phyloP scores from a whole-genome alignment of 2,329 filamentous ascomycete species.

The Stromatinia cepivora region DNA sequence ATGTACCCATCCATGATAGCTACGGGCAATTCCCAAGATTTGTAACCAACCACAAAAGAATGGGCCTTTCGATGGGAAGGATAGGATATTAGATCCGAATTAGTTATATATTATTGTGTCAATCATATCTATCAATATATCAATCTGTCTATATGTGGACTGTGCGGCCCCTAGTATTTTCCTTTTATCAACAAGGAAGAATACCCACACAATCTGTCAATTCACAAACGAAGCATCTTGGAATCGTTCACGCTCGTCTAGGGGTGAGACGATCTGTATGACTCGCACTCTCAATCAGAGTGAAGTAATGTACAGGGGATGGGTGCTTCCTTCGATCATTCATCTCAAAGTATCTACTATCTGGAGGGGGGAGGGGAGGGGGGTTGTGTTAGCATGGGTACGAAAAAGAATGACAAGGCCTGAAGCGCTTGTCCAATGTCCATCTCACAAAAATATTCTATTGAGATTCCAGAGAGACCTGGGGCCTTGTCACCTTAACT shows the following conservation, averaged over 20 bases:
- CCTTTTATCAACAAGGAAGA: conserved; percentile 7
- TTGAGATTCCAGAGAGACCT: conserved; percentile 16
- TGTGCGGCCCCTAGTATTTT: conserved; percentile 3
- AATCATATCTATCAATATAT: conserved; percentile 13
- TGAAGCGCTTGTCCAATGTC: conserved; percentile 17
- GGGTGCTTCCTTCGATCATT: conserved; percentile 14
- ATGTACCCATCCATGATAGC: neutral
- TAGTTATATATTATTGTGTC: neutral
- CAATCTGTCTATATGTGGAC: conserved; percentile 11
- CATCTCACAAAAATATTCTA: conserved; percentile 14
- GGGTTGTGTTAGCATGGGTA: conserved; percentile 14
- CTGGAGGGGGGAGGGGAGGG: neutral
- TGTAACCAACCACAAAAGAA: neutral
- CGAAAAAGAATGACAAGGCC: conserved; percentile 11
- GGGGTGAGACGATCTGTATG: conserved; percentile 20
- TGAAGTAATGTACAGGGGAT: conserved; percentile 5
- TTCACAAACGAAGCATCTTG: conserved; percentile 22
- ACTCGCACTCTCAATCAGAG: neutral
- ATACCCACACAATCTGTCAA: conserved; percentile 22
- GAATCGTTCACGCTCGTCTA: conserved; percentile 11
- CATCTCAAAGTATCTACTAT: conserved; percentile 16
- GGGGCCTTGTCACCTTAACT: conserved; percentile 21
- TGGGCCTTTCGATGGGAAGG: neutral
- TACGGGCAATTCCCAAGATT: neutral
- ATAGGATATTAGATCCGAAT: conserved; percentile 3